These are phyloP conservation scores for Raphanus raphanistrum DNA, from an alignment of 345 rosid genomes.

Conservation along the genomic window DNA sequence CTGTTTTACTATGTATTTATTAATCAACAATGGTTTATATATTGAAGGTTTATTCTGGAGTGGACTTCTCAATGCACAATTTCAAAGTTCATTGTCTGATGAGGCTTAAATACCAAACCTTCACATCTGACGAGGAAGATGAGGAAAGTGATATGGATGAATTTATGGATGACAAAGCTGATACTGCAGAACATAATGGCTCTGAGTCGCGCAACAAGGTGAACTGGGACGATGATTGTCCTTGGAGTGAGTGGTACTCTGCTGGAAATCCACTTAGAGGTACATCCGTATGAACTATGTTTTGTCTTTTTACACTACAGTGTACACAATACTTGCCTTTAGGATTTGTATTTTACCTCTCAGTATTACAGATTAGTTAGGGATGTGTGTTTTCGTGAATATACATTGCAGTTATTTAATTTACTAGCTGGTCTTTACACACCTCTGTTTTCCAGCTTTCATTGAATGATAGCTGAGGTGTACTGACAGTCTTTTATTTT, in stretches of 20 bases:
- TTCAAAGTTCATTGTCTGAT: conserved; percentile 70
- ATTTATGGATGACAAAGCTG: conserved; percentile 51
- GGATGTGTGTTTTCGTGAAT: not conserved
- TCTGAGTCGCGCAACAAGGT: conserved; percentile 51
- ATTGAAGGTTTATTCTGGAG: conserved; percentile 73
- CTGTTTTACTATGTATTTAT: conserved; percentile 14
- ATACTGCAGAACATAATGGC: conserved; percentile 44
- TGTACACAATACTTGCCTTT: not conserved
- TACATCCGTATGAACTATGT: conserved; percentile 26
- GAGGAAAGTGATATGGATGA: conserved; percentile 51
- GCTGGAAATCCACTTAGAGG: conserved; percentile 91
- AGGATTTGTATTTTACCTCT: not conserved
- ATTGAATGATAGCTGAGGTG: conserved; percentile 1
- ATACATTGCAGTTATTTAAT: conserved; percentile 10
- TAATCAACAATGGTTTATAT: not conserved
- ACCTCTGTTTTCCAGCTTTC: conserved; percentile 15
- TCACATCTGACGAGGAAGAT: conserved; percentile 68
- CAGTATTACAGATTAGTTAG: conserved; percentile 1
- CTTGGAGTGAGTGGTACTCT: conserved; percentile 99
- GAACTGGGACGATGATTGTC: conserved; percentile 96
- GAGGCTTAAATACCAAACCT: conserved; percentile 83
- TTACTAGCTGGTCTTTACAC: conserved; percentile 12
- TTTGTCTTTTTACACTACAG: not conserved
- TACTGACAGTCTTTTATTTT: not conserved
- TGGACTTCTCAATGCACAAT: conserved; percentile 55